A percentile compares a stretch with the other conserved stretches of the same genome.
phyloP scores from a whole-genome alignment of 1,284 basidiomycete species.

The Ceratorhiza oryzae-sativae region DNA sequence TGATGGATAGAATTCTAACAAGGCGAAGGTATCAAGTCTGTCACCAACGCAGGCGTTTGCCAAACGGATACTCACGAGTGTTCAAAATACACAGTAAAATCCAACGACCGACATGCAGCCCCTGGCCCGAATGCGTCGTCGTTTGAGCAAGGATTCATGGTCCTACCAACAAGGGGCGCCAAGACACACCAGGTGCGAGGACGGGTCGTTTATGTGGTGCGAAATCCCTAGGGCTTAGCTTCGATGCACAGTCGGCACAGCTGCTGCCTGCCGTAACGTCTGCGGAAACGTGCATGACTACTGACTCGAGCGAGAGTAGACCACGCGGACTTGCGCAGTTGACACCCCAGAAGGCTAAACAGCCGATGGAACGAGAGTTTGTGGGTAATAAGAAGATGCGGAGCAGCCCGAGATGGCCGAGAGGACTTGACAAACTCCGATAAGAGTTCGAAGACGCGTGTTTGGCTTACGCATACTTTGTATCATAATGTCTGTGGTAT shows the following conservation, averaged over 20 bases:
- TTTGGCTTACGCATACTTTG: neutral
- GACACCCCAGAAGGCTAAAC: neutral
- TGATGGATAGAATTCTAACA: constrained; percentile 13
- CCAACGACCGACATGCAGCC: neutral
- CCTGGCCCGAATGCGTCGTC: constrained; percentile 1
- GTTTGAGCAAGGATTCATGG: constrained; percentile 17
- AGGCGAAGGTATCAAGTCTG: neutral
- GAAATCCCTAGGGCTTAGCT: neutral
- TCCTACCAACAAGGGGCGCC: neutral
- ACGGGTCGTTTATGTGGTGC: neutral
- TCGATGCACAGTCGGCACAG: constrained; percentile 17
- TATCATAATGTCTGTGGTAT: neutral
- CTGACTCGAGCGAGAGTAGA: neutral
- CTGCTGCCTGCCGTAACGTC: neutral
- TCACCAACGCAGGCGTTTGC: neutral
- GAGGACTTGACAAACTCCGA: neutral
- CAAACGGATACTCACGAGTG: constrained; percentile 8
- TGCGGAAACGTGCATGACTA: neutral
- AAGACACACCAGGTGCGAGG: neutral
- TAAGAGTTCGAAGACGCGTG: neutral
- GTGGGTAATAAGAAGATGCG: neutral
- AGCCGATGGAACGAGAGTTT: neutral
- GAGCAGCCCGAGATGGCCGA: neutral
- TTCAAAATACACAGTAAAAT: constrained; percentile 20
- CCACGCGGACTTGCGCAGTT: constrained; percentile 24